phyloP scores from a whole-genome alignment of 1,284 basidiomycete genomes.

The Boletus coffeatus region DNA sequence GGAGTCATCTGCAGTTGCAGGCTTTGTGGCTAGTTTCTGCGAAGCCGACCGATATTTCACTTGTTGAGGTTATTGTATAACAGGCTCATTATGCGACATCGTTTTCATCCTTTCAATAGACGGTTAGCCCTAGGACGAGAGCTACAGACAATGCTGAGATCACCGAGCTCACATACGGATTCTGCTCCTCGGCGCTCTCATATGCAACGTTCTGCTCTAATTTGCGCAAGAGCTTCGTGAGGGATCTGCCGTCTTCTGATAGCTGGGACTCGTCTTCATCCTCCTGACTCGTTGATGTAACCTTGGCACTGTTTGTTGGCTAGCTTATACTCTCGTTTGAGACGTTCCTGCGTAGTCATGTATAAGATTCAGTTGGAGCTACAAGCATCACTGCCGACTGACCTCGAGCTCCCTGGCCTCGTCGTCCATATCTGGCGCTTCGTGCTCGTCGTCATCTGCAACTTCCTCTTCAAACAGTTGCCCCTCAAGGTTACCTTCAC shows the following conservation, averaged over 20 bases:
- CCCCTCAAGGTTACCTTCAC: constrained; percentile 75
- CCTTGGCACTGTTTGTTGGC: constrained; percentile 71
- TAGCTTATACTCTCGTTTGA: constrained; percentile 75
- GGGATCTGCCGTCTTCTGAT: constrained; percentile 65
- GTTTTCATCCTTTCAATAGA: constrained; percentile 50
- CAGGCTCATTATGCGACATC: constrained; percentile 51
- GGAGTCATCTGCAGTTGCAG: constrained; percentile 29
- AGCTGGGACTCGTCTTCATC: constrained; percentile 57
- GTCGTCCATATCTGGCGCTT: constrained; percentile 67
- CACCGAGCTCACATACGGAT: constrained; percentile 76
- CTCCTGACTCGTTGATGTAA: constrained; percentile 65
- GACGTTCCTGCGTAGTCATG: constrained; percentile 54
- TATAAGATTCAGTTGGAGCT: not conserved
- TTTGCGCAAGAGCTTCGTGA: constrained; percentile 74
- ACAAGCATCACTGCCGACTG: constrained; percentile 13
- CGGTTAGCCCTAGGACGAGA: constrained; percentile 6
- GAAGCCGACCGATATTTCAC: constrained; percentile 29
- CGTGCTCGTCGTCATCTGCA: constrained; percentile 82
- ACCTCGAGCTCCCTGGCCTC: constrained; percentile 84
- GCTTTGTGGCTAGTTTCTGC: constrained; percentile 28
- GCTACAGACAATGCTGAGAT: constrained; percentile 24
- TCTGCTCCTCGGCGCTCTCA: constrained; percentile 76
- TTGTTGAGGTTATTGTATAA: constrained; percentile 46
- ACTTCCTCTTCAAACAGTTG: constrained; percentile 83
- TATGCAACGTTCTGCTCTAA: constrained; percentile 70